phyloP scores from a whole-genome alignment of 2,329 filamentous ascomycete species.

The Ustulina deusta region DNA sequence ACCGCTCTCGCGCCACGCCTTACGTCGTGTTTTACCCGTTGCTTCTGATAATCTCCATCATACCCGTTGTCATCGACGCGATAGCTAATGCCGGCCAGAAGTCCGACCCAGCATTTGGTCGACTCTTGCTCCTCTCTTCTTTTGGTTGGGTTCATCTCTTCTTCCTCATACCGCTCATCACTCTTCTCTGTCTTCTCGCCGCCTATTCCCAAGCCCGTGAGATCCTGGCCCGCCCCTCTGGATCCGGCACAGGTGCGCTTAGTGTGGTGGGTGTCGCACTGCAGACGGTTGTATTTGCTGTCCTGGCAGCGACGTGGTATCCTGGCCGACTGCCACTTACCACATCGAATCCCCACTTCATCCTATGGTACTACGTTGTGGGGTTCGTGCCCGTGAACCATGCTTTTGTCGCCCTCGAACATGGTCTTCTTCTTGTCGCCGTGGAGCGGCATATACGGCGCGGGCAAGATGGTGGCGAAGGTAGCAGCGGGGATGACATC shows the following conservation, averaged over 20 bases:
- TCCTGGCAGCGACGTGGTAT: conserved; percentile 4
- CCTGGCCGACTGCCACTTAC: not conserved
- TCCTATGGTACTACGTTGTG: not conserved
- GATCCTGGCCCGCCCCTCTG: not conserved
- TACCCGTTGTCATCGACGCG: not conserved
- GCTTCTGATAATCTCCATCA: not conserved
- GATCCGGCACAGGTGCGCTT: not conserved
- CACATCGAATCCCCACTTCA: not conserved
- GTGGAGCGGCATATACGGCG: not conserved
- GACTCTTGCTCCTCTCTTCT: not conserved
- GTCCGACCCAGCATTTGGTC: not conserved
- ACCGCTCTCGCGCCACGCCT: not conserved
- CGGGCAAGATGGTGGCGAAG: too few species aligned
- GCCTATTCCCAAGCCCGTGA: not conserved
- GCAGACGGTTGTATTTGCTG: not conserved
- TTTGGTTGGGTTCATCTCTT: not conserved
- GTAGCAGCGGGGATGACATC: not conserved
- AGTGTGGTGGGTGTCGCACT: not conserved
- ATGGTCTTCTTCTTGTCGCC: not conserved
- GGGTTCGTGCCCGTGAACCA: not conserved
- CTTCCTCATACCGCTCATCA: not conserved
- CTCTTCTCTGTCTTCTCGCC: not conserved
- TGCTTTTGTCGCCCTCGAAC: not conserved
- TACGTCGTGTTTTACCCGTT: not conserved
- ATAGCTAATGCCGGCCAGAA: not conserved